These are phyloP conservation scores for Tremellales sp. DNA, from an alignment of 1,284 basidiomycete genomes.

Conservation along the genomic window DNA sequence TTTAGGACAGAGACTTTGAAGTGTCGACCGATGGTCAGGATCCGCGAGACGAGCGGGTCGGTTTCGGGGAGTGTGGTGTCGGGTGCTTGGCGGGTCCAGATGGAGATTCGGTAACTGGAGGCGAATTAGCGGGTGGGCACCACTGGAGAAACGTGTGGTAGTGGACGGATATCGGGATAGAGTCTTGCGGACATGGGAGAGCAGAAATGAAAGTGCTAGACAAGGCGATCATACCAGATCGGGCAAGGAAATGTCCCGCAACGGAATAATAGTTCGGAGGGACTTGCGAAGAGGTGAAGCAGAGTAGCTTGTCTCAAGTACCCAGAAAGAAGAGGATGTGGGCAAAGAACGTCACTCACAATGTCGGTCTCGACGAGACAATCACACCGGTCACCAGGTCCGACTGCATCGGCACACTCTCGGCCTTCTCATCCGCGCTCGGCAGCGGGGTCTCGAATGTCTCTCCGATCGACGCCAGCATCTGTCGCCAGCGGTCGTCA, in stretches of 20 bases:
- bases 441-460: slow-evolving; percentile 77
- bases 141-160: no score
- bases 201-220: neutral
- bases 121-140: neutral
- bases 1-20: slow-evolving; percentile 91
- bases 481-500: slow-evolving; percentile 53
- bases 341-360: slow-evolving; percentile 48
- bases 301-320: no score
- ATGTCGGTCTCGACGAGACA: slow-evolving; percentile 87
- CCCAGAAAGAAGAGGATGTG: neutral
- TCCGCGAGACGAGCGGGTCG: slow-evolving; percentile 59
- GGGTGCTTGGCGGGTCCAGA: slow-evolving; percentile 90
- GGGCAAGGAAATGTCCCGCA: no score
- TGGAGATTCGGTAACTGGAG: slow-evolving; percentile 75
- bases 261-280: no score
- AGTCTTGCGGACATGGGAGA: neutral
- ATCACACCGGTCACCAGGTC: slow-evolving; percentile 91
- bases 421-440: slow-evolving; percentile 22
- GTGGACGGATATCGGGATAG: neutral
- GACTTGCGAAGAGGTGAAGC: no score
- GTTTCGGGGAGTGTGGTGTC: slow-evolving; percentile 40
- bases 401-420: slow-evolving; percentile 48
- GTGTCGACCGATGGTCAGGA: slow-evolving; percentile 70
- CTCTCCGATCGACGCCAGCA: slow-evolving; percentile 95
- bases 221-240: no score